A percentile compares a stretch with the other conserved stretches of the same genome.
These are phyloP conservation scores for Candida gorgasii DNA, from an alignment of 805 yeast species.

Conservation along the genomic window DNA sequence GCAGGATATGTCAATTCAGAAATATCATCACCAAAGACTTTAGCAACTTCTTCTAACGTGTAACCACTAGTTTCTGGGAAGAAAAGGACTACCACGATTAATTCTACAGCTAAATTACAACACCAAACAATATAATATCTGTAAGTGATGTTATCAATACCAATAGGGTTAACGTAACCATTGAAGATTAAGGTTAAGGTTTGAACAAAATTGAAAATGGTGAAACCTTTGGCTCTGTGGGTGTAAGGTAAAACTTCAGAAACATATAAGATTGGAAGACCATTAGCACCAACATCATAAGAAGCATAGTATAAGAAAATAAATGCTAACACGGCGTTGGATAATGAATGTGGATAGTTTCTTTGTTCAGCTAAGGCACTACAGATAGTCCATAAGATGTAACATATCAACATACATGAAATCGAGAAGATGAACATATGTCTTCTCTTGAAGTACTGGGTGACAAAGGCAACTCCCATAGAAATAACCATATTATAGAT, in stretches of 20 bases:
- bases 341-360: conserved; percentile 15
- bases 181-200: conserved; percentile 25
- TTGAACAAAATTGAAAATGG: conserved; percentile 25
- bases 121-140: conserved; percentile 46
- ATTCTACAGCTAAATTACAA: conserved; percentile 30
- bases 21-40: conserved; percentile 39
- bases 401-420: conserved; percentile 26
- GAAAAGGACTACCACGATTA: conserved; percentile 30
- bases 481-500: conserved; percentile 44
- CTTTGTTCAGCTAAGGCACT: conserved; percentile 24
- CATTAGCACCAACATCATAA: conserved; percentile 40
- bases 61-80: conserved; percentile 45
- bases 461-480: conserved; percentile 17
- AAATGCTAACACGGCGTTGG: conserved; percentile 25
- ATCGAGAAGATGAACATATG: conserved; percentile 26
- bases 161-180: conserved; percentile 36
- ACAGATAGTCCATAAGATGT: conserved; percentile 26
- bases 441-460: conserved; percentile 27
- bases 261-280: conserved; percentile 46
- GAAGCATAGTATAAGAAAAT: conserved; percentile 24
- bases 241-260: conserved; percentile 44
- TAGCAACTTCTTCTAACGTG: conserved; percentile 45
- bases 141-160: conserved; percentile 43
- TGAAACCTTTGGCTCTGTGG: conserved; percentile 44
- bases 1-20: conserved; percentile 2